Evolutionary conservation across 352 stramenopile genomes (phyloP).

Genomic region (Globisporangium perplexum): DNA sequence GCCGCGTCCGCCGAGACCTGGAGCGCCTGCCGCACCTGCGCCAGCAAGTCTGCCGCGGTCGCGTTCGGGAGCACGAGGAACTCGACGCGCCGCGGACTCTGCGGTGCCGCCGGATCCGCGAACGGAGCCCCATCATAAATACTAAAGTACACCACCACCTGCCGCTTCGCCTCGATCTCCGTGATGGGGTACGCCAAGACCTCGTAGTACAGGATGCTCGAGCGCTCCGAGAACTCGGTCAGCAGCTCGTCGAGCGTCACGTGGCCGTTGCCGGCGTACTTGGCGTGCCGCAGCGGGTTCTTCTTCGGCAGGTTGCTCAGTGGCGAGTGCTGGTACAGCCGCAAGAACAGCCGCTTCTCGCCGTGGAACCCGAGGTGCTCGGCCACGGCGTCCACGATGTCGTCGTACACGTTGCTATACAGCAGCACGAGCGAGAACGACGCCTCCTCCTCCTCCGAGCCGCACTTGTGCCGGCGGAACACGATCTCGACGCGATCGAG

Average conservation of each 20-base stretch:
- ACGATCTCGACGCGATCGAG: slow-evolving; percentile 74
- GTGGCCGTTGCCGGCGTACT: slow-evolving; percentile 45
- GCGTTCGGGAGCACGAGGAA: slow-evolving; percentile 53
- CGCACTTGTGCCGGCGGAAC: slow-evolving; percentile 49
- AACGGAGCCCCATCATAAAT: slow-evolving; percentile 48
- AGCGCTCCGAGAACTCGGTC: slow-evolving; percentile 66
- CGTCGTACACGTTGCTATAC: slow-evolving; percentile 68
- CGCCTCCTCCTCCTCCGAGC: slow-evolving; percentile 24
- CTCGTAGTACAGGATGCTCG: slow-evolving; percentile 70
- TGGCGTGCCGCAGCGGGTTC: slow-evolving; percentile 54
- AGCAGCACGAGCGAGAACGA: slow-evolving; percentile 47
- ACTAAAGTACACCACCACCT: slow-evolving; percentile 68
- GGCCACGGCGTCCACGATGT: slow-evolving; percentile 60
- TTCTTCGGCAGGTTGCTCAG: slow-evolving; percentile 61
- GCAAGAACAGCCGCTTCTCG: slow-evolving; percentile 47
- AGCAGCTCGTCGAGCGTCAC: slow-evolving; percentile 71
- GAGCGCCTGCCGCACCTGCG: slow-evolving; percentile 40
- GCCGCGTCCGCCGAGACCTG: slow-evolving; percentile 25
- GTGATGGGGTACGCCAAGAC: slow-evolving; percentile 68
- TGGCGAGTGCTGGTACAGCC: slow-evolving; percentile 80
- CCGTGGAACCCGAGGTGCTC: slow-evolving; percentile 30
- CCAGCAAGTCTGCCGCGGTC: slow-evolving; percentile 44
- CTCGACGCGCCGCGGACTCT: slow-evolving; percentile 38
- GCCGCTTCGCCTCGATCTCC: slow-evolving; percentile 83
- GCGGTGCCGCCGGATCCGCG: slow-evolving; percentile 27